Base-by-base conservation (phyloP, 345 rosid species). In the Alliaria petiolata region DNA sequence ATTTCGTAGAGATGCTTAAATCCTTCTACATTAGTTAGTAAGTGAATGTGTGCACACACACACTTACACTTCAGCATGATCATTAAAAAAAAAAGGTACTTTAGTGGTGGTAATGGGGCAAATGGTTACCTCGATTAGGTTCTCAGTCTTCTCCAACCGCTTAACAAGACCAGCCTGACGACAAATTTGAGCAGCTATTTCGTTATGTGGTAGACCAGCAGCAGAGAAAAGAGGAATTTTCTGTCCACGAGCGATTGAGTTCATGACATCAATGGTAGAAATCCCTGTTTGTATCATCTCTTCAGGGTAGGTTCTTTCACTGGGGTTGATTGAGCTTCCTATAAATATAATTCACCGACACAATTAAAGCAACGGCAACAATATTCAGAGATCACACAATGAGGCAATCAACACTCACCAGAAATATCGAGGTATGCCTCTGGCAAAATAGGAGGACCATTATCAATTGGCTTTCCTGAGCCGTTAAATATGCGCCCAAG, bases 121-220 rank as follows among this genome's bases (percentile, higher is more conserved):
- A 39, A 49, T 47, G 8, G 17, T 55, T 86, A 95, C 98, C 93
- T 84, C 86, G 72, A 87, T 83, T 63, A 84, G 93, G 74, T 95
- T 79, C 14, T 68, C 86, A 55, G 97, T 61, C 85, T 89, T 95
- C 83, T 95, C 99, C 87, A 91, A 71, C 69, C 98, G 87, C 86
- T 95, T 95, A 13, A 95, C 99, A 72, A 95, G 76, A 79, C 99
- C 99, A 71, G 98, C 99, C 79, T 95, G 98, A 55, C 99, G 99
- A 81, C 99, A 95, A 69, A 92, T 95, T 76, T 95, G 98, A 76
- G 99, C 99, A 71, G 99, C 99, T 10, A 95, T 95, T 85, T 95
- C 99, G 72, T 95, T 95, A 79, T 95, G 99, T 7, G 98, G 99
- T 20, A 92, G 93, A 87, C 99, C 99, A 65, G 99, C 99, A 82